A percentile compares a stretch with the other conserved stretches of the same genome.
phyloP scores from a whole-genome alignment of 164 flowering plant genomes.

The Vitis riparia region DNA sequence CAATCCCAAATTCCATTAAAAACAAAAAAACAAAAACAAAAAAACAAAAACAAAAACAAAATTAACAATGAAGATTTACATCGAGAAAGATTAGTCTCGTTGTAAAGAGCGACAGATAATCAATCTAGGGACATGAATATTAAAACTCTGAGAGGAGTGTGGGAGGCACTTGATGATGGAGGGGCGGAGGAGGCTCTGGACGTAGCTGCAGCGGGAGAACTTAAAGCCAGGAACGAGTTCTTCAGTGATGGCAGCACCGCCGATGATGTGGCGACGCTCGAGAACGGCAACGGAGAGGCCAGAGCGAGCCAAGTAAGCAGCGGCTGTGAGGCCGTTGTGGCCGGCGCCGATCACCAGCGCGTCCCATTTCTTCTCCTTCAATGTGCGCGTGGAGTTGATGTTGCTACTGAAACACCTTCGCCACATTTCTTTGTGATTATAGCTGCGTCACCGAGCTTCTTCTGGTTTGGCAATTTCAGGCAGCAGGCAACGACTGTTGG shows the following conservation, averaged over 20 bases:
- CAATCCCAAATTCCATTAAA: not conserved
- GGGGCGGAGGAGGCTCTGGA: slow-evolving; percentile 97
- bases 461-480: too few relatives aligned
- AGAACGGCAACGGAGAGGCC: slow-evolving; percentile 94
- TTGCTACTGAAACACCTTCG: slow-evolving; percentile 23
- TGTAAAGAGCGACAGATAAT: too few relatives aligned
- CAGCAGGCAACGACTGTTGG: too few relatives aligned
- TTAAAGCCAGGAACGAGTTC: slow-evolving; percentile 90
- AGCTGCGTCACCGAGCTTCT: too few relatives aligned
- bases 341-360: slow-evolving; percentile 88
- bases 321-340: slow-evolving; percentile 94
- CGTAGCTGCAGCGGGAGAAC: slow-evolving; percentile 96
- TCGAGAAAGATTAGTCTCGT: too few relatives aligned
- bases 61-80: too few relatives aligned
- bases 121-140: not conserved
- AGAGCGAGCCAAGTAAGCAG: slow-evolving; percentile 87
- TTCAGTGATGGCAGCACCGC: slow-evolving; percentile 96
- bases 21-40: not conserved
- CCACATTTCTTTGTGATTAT: slow-evolving; percentile 29
- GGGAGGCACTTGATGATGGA: slow-evolving; percentile 52
- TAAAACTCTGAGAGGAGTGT: not conserved
- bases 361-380: slow-evolving; percentile 71
- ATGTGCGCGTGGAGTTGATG: slow-evolving; percentile 7
- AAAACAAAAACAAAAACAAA: not conserved
- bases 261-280: slow-evolving; percentile 88